Percentiles rank a stretch among this genome's conserved stretches.
Evolutionary conservation across 371 early-diverging fungal genomes (phyloP).

Genomic region (Nematocida displodere): DNA sequence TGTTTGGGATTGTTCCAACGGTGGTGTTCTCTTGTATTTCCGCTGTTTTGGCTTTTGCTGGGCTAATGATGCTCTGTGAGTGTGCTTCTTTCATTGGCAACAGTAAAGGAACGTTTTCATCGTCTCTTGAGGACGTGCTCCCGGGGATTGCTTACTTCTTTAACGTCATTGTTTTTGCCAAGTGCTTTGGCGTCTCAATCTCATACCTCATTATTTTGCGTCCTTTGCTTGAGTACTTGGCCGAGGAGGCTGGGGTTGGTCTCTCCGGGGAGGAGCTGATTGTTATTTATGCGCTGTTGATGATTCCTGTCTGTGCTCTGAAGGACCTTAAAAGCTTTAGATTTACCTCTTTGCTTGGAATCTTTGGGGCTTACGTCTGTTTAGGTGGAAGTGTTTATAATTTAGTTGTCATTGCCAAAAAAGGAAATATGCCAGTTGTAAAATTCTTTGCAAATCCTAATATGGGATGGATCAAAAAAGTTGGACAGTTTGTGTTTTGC

Average conservation of each 20-base stretch:
- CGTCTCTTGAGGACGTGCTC: constrained; percentile 1
- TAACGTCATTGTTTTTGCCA: constrained; percentile 76
- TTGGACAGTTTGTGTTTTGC: constrained; percentile 96
- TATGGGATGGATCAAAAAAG: constrained; percentile 70
- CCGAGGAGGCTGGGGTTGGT: constrained; percentile 31
- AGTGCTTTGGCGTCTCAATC: constrained; percentile 96
- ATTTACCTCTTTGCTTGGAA: constrained; percentile 81
- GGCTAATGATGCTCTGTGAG: constrained; percentile 49
- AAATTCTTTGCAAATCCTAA: constrained; percentile 66
- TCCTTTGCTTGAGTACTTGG: constrained; percentile 72
- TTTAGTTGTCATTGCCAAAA: constrained; percentile 64
- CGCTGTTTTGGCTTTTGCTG: constrained; percentile 31
- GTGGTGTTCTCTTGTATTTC: constrained; percentile 12
- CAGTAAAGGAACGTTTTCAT: constrained; percentile 19
- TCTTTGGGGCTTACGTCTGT: constrained; percentile 79
- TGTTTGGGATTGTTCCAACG: constrained; percentile 47
- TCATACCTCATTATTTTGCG: constrained; percentile 94
- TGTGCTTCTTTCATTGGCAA: constrained; percentile 13
- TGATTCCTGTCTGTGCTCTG: constrained; percentile 65
- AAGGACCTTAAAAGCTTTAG: constrained; percentile 79
- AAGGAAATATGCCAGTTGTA: constrained; percentile 60
- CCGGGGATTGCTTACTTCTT: constrained; percentile 2
- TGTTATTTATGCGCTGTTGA: constrained; percentile 26
- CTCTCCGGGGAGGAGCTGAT: constrained; percentile 21
- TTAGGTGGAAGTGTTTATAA: constrained; percentile 75